phyloP scores from a whole-genome alignment of 345 rosid genomes.

The Syzygium aromaticum region DNA sequence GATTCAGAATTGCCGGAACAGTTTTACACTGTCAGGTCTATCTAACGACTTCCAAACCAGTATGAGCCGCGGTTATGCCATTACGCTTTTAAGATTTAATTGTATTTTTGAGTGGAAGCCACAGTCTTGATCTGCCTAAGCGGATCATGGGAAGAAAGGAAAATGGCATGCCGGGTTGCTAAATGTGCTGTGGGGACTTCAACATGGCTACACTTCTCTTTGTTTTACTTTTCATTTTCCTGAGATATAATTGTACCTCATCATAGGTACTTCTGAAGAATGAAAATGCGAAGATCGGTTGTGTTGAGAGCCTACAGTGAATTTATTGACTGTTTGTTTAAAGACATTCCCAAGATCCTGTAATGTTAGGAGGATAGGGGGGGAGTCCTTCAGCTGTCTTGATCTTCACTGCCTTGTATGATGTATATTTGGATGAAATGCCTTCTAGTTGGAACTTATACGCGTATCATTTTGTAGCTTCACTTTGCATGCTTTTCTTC shows the following conservation, averaged over 20 bases:
- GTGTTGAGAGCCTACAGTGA: not conserved
- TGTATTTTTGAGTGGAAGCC: not conserved
- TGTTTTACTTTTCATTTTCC: not conserved
- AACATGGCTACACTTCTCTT: not conserved
- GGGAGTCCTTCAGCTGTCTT: not conserved
- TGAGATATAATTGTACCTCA: not conserved
- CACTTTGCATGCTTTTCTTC: not conserved
- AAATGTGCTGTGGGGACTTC: not conserved
- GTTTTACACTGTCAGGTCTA: slow-evolving; percentile 6
- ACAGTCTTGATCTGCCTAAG: not conserved
- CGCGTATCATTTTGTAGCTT: not conserved
- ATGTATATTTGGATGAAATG: not conserved
- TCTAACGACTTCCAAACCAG: slow-evolving; percentile 1
- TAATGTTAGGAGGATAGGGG: not conserved
- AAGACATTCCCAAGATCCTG: not conserved
- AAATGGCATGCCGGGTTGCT: not conserved
- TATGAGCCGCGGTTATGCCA: not conserved
- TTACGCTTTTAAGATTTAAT: not conserved
- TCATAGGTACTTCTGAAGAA: not conserved
- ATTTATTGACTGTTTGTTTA: not conserved
- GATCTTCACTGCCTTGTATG: not conserved
- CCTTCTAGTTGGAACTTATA: not conserved
- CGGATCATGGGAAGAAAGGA: not conserved
- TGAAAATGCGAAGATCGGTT: not conserved
- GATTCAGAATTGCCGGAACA: slow-evolving; percentile 3